Evolutionary conservation across 208 protist species (phyloP).

Genomic region (Crithidia thermophila): DNA sequence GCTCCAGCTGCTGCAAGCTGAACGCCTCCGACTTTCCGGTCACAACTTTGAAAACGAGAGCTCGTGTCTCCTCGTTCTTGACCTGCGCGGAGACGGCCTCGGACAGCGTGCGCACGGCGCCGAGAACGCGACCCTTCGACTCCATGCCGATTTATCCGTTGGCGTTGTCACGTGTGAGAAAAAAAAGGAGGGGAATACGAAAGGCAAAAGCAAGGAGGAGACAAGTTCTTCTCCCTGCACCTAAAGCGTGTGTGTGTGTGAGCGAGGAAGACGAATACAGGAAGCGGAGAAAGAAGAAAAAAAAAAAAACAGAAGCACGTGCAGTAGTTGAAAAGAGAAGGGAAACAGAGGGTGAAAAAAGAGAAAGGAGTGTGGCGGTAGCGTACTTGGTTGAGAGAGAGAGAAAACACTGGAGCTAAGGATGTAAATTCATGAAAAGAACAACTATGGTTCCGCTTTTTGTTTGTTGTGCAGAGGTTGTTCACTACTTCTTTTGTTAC

Average conservation of each 20-base stretch:
- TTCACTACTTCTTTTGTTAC: no score
- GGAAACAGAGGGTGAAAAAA: no score
- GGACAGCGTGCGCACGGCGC: slow-evolving; percentile 62
- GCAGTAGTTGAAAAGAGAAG: no score
- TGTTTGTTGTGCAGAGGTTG: no score
- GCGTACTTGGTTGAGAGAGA: no score
- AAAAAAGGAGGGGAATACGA: slow-evolving; percentile 7
- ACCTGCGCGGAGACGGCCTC: slow-evolving; percentile 48
- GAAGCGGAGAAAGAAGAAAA: not conserved
- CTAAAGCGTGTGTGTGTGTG: no score
- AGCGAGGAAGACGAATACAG: not conserved
- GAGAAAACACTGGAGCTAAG: no score
- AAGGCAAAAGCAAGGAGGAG: no score
- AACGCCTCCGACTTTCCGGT: slow-evolving; percentile 43
- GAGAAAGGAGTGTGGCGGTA: not conserved
- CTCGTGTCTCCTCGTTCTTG: slow-evolving; percentile 38
- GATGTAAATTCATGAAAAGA: no score
- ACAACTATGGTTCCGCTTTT: no score
- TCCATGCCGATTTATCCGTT: slow-evolving; percentile 14
- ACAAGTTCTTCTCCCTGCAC: no score
- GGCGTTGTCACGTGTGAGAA: not conserved
- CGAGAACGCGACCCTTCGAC: slow-evolving; percentile 56
- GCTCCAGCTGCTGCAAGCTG: slow-evolving; percentile 60
- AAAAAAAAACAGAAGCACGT: slow-evolving; percentile 6
- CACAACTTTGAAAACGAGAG: slow-evolving; percentile 39